These are phyloP conservation scores for Teratosphaeria zuluensis DNA, from an alignment of 2,329 filamentous ascomycete species.

Conservation along the genomic window DNA sequence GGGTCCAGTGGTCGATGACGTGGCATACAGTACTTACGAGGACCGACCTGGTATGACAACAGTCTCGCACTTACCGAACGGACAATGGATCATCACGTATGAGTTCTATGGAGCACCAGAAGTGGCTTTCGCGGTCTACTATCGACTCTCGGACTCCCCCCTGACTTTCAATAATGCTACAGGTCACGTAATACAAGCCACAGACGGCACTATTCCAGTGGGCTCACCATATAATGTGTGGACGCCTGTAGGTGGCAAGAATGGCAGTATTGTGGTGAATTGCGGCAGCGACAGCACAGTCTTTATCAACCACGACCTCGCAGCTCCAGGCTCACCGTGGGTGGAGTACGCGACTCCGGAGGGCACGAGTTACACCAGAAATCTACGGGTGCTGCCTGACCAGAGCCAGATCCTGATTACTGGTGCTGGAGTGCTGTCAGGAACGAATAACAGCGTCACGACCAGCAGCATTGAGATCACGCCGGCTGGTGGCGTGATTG, in stretches of 20 bases:
- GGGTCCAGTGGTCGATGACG: conserved; percentile 52
- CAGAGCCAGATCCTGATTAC: conserved; percentile 31
- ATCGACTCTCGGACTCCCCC: conserved; percentile 40
- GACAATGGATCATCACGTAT: conserved; percentile 55
- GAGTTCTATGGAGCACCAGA: conserved; percentile 47
- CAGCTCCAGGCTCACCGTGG: conserved; percentile 34
- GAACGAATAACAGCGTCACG: conserved; percentile 20
- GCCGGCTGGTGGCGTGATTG: not conserved
- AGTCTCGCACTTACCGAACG: conserved; percentile 46
- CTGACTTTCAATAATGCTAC: conserved; percentile 35
- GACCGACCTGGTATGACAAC: conserved; percentile 61
- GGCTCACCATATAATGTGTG: conserved; percentile 45
- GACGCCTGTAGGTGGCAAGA: conserved; percentile 36
- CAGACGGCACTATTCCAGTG: conserved; percentile 36
- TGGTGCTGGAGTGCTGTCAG: conserved; percentile 28
- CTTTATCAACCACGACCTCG: conserved; percentile 40
- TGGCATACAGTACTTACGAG: conserved; percentile 51
- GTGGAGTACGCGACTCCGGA: conserved; percentile 34
- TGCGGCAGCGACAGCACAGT: conserved; percentile 32
- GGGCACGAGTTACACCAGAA: conserved; percentile 36
- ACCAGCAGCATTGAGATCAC: conserved; percentile 6
- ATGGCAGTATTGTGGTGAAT: conserved; percentile 43
- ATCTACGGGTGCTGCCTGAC: conserved; percentile 36
- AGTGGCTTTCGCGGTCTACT: conserved; percentile 42
- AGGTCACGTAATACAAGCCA: conserved; percentile 33